Conservation (phyloP, 2,329 filamentous ascomycete genomes). For the Mycosphaerelloides madeirae region DNA sequence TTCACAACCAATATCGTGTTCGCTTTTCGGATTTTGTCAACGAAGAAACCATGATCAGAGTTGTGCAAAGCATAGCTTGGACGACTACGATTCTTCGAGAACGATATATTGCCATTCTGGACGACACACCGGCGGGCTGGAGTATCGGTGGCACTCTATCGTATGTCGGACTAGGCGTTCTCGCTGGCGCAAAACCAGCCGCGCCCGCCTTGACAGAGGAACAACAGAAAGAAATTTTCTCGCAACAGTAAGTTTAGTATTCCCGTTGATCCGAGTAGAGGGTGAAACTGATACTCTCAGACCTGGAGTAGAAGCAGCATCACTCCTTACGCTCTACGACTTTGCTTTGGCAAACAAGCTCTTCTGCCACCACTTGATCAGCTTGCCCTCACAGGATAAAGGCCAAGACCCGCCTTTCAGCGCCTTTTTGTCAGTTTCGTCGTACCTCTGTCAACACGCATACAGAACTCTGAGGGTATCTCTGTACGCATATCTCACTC, state of each 20-base stretch:
- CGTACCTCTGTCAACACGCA: conserved; percentile 90
- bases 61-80: conserved; percentile 69
- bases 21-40: conserved; percentile 95
- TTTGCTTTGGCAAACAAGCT: conserved; percentile 93
- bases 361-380: conserved; percentile 81
- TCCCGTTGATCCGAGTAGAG: conserved; percentile 1
- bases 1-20: conserved; percentile 91
- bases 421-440: conserved; percentile 79
- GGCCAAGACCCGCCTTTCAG: conserved; percentile 56
- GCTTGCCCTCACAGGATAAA: conserved; percentile 28
- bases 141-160: conserved; percentile 72
- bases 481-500: conserved; percentile 76
- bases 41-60: conserved; percentile 76
- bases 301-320: conserved; percentile 71
- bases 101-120: conserved; percentile 78
- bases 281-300: conserved; percentile 42
- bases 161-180: conserved; percentile 76
- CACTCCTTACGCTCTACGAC: conserved; percentile 83
- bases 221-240: conserved; percentile 76
- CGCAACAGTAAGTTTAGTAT: conserved; percentile 59
- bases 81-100: conserved; percentile 65
- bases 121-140: conserved; percentile 89
- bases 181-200: conserved; percentile 60
- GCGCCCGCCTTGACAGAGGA: conserved; percentile 64
- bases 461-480: conserved; percentile 74